Percentiles rank a stretch among this genome's conserved stretches.
Evolutionary conservation across 2,329 filamentous ascomycete genomes (phyloP).

Genomic region (Dactylellina drechsleri): DNA sequence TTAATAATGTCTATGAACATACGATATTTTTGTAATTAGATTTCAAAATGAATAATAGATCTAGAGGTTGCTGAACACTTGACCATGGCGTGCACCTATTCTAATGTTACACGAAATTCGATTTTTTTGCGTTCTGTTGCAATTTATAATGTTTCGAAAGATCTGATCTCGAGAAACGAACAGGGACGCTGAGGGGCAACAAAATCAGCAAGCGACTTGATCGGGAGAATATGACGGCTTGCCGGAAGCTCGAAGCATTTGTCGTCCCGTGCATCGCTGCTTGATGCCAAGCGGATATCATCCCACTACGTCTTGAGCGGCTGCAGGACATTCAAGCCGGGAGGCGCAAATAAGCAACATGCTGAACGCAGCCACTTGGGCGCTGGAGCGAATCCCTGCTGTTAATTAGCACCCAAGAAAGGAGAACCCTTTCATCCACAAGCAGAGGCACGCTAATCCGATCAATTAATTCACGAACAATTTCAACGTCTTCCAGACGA

Average conservation of each 20-base stretch:
- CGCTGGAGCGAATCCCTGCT: conserved; percentile 14
- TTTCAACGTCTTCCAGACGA: too few species aligned
- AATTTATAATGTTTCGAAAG: background rate
- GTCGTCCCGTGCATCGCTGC: conserved; percentile 15
- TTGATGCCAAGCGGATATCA: conserved; percentile 6
- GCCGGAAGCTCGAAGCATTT: conserved; percentile 21
- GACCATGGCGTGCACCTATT: background rate
- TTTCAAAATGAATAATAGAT: background rate
- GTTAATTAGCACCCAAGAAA: conserved; percentile 21
- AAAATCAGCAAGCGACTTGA: background rate
- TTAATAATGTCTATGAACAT: conserved; percentile 6
- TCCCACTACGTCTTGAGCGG: conserved; percentile 4
- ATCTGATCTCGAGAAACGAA: background rate
- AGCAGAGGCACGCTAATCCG: conserved; percentile 21
- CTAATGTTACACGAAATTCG: background rate
- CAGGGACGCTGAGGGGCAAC: background rate
- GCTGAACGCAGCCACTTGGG: background rate
- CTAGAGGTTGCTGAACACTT: background rate
- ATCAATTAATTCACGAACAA: background rate
- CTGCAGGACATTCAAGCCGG: conserved; percentile 24
- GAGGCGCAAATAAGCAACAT: conserved; percentile 18
- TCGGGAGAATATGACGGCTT: conserved; percentile 23
- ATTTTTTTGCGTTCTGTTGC: conserved; percentile 15
- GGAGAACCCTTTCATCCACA: conserved; percentile 17
- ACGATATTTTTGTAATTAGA: conserved; percentile 11